Percentiles rank a stretch among this genome's conserved stretches.
Evolutionary conservation across 2,329 filamentous ascomycete species (phyloP).

Genomic region (Cladobotryum mycophilum): DNA sequence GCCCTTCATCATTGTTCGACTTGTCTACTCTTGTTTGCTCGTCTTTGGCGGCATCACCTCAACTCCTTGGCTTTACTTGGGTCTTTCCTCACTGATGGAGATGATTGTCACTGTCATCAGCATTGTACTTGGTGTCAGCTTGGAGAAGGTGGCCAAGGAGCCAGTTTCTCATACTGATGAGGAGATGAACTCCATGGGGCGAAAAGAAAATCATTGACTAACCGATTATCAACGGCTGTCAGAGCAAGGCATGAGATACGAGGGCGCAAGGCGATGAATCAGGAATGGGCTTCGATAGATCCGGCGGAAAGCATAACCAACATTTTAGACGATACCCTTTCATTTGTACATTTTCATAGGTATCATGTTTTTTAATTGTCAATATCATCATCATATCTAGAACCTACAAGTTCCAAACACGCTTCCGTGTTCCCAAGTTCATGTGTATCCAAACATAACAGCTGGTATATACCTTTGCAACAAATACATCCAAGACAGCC

Average conservation of each 20-base stretch:
- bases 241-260: neutral
- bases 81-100: conserved; percentile 28
- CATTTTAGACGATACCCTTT: neutral
- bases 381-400: neutral
- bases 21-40: conserved; percentile 24
- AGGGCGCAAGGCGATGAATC: neutral
- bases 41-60: conserved; percentile 23
- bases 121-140: conserved; percentile 24
- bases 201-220: no score
- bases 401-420: neutral
- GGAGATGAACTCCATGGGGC: conserved; percentile 6
- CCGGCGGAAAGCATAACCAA: neutral
- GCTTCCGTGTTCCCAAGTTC: neutral
- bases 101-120: conserved; percentile 26
- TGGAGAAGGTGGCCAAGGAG: conserved; percentile 17
- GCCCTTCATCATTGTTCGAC: conserved; percentile 28
- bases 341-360: neutral
- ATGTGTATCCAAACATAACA: no score
- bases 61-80: conserved; percentile 26
- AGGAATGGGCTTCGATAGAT: conserved; percentile 1
- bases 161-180: conserved; percentile 9
- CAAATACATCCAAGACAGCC: neutral
- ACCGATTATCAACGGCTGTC: neutral
- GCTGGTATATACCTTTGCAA: no score
- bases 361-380: neutral